Evolutionary conservation across 208 protist species (phyloP).

Genomic region (Trypanosoma vivax): DNA sequence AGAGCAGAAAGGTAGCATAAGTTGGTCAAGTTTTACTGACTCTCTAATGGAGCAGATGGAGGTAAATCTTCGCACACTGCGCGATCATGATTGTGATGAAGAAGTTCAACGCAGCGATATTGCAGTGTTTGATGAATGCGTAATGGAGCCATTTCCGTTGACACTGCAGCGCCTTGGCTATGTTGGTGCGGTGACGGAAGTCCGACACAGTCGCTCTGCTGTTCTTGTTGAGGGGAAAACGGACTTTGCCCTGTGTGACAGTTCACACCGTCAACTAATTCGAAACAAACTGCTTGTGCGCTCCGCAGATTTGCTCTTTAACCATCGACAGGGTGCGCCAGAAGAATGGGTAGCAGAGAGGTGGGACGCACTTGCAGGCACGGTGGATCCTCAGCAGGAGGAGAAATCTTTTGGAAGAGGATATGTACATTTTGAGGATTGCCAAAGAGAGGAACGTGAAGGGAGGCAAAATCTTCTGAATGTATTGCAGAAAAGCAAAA

Average conservation of each 20-base stretch:
- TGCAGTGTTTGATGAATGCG: slow-evolving; percentile 66
- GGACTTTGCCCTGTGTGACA: slow-evolving; percentile 72
- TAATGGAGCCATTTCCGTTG: slow-evolving; percentile 51
- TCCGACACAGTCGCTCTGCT: slow-evolving; percentile 46
- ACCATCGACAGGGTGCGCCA: slow-evolving; percentile 12
- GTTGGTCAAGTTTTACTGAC: slow-evolving; percentile 60
- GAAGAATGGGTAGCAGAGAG: slow-evolving; percentile 20
- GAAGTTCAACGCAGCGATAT: slow-evolving; percentile 27
- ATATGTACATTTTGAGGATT: slow-evolving; percentile 61
- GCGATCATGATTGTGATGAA: slow-evolving; percentile 36
- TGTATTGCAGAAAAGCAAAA: background rate
- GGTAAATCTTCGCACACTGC: slow-evolving; percentile 45
- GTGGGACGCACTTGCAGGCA: slow-evolving; percentile 33
- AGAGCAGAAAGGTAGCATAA: slow-evolving; percentile 51
- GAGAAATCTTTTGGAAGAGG: slow-evolving; percentile 23
- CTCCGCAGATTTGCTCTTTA: slow-evolving; percentile 27
- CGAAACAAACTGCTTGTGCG: slow-evolving; percentile 53
- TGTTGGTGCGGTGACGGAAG: slow-evolving; percentile 32
- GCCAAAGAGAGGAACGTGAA: slow-evolving; percentile 30
- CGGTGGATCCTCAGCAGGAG: slow-evolving; percentile 27
- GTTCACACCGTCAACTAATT: slow-evolving; percentile 42
- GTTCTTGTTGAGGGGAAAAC: slow-evolving; percentile 50
- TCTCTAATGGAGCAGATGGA: slow-evolving; percentile 70
- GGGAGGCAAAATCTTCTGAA: slow-evolving; percentile 9
- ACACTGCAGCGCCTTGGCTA: slow-evolving; percentile 52